Base-by-base conservation (phyloP, 148 eudicot species). In the Simmondsia chinensis region DNA sequence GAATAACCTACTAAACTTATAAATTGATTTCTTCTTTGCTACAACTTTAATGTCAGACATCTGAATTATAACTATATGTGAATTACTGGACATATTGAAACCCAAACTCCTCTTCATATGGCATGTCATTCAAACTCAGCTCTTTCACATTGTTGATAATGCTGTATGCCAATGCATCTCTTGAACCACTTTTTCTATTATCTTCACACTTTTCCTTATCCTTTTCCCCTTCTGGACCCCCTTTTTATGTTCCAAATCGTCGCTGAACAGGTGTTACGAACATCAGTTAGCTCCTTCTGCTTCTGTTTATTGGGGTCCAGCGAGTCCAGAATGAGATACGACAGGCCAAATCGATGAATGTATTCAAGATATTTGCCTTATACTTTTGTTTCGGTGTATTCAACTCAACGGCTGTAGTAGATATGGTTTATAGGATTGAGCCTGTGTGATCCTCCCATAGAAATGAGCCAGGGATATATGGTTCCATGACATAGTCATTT, bases 321-420 rank as follows among this genome's bases (percentile, higher is more conserved):
- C 74, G 80, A 52, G 52, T 87, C 94, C 27, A 38, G 59, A 46
- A 80, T 64, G 57, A 87, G 86, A 69, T 83, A 83, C 25, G 77
- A 68, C 66, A 87, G 72, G 34, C 86, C 81, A 65, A 80, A 87
- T 68, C 80, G 94, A 33, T 77, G 68, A 59, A 77, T 81, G 39
- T 64, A 68, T 3, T 62, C 64, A 20, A 87, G 66, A 47, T 80
- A 87, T 31, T 74, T 74, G 86, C 83, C 50, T 72, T 72, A 1
- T 89, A 76, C 54, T 74, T 83, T 64, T 83, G 79, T 40, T 67
- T 70, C 14, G 96, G 80, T 23, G 57, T 69, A 58, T 80, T 87
- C 56, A 87, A 80, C 30, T 74, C 72, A 26, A 60, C 57, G n/a
- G n/a, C n/a, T n/a, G n/a, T n/a, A n/a, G n/a, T n/a, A n/a, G n/a